Evolutionary conservation across 331 rosid species (phyloP).

Genomic region (Acacia concinna): DNA sequence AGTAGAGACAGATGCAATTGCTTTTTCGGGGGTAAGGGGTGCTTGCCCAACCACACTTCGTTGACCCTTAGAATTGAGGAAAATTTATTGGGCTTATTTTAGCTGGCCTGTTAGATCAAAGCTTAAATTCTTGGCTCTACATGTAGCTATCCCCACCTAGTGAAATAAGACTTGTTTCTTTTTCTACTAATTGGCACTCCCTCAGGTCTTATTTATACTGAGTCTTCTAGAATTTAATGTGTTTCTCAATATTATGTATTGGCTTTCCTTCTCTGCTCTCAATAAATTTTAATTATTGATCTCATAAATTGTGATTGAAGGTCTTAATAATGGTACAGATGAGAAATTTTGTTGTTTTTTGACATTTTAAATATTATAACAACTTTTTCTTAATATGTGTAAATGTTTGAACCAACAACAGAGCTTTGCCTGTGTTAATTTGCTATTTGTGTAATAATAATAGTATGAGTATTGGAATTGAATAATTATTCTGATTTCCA

Average conservation of each 20-base stretch:
- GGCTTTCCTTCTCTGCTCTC: background rate
- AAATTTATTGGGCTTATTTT: background rate
- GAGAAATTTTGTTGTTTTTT: too few species aligned
- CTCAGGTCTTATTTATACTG: background rate
- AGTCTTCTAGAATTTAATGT: background rate
- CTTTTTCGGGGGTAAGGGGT: too few species aligned
- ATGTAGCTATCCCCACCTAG: background rate
- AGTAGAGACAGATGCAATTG: background rate
- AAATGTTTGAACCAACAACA: background rate
- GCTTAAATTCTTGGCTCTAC: background rate
- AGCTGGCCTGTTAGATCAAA: background rate
- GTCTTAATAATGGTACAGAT: background rate
- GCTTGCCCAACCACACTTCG: background rate
- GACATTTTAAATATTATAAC: background rate
- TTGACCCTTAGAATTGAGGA: background rate
- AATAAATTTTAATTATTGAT: background rate
- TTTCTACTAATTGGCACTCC: background rate
- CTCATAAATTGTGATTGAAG: background rate
- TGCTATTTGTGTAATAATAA: background rate
- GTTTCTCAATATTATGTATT: background rate
- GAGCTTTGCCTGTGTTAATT: background rate
- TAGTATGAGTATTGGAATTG: background rate
- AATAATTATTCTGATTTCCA: conserved; percentile 10
- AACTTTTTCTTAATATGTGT: background rate
- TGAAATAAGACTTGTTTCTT: background rate